Percentiles rank a stretch among this genome's conserved stretches.
Conservation (phyloP, 345 rosid genomes). For the Carallia pectinifolia region DNA sequence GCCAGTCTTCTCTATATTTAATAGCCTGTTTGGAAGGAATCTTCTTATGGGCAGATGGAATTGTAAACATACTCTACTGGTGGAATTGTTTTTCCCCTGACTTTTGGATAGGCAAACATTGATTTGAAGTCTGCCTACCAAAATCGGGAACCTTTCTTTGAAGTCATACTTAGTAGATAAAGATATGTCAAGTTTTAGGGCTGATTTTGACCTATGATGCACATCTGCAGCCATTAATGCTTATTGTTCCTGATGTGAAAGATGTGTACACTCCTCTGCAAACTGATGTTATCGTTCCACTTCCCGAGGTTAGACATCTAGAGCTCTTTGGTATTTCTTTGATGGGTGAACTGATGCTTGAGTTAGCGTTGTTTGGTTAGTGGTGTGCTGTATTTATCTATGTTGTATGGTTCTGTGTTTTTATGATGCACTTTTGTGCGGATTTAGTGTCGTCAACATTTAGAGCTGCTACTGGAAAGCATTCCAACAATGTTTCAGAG, state of each 20-base stretch:
- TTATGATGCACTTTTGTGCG: slow-evolving; percentile 10
- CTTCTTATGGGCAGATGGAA: too few species aligned
- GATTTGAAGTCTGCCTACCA: too few species aligned
- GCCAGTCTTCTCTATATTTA: background rate
- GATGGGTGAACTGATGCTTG: slow-evolving; percentile 3
- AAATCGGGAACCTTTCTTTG: background rate
- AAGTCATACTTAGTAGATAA: background rate
- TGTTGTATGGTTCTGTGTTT: background rate
- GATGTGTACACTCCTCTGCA: slow-evolving; percentile 92
- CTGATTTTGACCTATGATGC: slow-evolving; percentile 5
- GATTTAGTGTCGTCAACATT: slow-evolving; percentile 77
- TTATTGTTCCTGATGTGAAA: slow-evolving; percentile 85
- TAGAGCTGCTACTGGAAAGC: slow-evolving; percentile 82
- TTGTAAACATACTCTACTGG: background rate
- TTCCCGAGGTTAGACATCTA: slow-evolving; percentile 67
- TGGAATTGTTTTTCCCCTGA: too few species aligned
- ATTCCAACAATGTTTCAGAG: slow-evolving; percentile 89
- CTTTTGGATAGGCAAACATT: too few species aligned
- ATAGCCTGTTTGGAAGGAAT: background rate
- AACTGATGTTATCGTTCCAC: slow-evolving; percentile 74
- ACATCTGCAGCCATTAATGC: slow-evolving; percentile 82
- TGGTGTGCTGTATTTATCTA: slow-evolving; percentile 1
- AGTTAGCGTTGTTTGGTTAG: background rate
- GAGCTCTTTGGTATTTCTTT: background rate
- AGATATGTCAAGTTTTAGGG: background rate